These are phyloP conservation scores for Colletotrichum sidae DNA, from an alignment of 2,329 filamentous ascomycete species.

Conservation along the genomic window DNA sequence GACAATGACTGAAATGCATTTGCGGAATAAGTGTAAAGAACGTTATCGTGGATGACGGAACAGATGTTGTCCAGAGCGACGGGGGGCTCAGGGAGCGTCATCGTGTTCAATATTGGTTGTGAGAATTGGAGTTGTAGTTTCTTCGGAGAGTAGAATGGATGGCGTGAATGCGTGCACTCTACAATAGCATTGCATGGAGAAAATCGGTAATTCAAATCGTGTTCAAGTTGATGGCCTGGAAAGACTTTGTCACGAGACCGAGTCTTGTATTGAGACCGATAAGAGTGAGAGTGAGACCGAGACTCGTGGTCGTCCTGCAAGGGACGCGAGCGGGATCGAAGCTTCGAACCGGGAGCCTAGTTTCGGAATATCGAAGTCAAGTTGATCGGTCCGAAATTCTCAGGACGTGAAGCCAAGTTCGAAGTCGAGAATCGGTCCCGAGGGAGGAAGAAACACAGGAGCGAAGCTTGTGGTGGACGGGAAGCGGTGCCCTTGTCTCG, in stretches of 20 bases:
- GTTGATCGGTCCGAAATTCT: constrained; percentile 10
- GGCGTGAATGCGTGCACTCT: constrained; percentile 24
- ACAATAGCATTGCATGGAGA: constrained; percentile 20
- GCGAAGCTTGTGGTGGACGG: constrained; percentile 24
- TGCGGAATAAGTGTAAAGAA: constrained; percentile 84
- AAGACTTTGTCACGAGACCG: not conserved
- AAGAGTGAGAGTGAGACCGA: not conserved
- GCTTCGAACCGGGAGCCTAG: constrained; percentile 16
- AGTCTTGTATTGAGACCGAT: not conserved
- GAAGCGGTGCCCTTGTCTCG: constrained; percentile 36
- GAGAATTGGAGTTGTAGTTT: constrained; percentile 3
- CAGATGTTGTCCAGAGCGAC: constrained; percentile 81
- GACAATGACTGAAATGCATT: constrained; percentile 80
- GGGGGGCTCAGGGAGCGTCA: constrained; percentile 79
- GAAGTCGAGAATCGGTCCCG: constrained; percentile 21
- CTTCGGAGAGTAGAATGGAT: constrained; percentile 9
- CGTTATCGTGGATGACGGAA: constrained; percentile 83
- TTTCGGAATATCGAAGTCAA: constrained; percentile 20
- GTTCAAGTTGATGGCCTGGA: not conserved
- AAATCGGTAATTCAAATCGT: constrained; percentile 9
- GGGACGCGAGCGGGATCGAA: constrained; percentile 19
- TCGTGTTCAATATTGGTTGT: constrained; percentile 49
- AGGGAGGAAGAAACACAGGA: constrained; percentile 21
- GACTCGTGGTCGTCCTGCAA: constrained; percentile 1
- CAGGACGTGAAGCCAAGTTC: constrained; percentile 26